Conservation (phyloP, 495 filamentous ascomycete genomes). For the Cudoniella acicularis region DNA sequence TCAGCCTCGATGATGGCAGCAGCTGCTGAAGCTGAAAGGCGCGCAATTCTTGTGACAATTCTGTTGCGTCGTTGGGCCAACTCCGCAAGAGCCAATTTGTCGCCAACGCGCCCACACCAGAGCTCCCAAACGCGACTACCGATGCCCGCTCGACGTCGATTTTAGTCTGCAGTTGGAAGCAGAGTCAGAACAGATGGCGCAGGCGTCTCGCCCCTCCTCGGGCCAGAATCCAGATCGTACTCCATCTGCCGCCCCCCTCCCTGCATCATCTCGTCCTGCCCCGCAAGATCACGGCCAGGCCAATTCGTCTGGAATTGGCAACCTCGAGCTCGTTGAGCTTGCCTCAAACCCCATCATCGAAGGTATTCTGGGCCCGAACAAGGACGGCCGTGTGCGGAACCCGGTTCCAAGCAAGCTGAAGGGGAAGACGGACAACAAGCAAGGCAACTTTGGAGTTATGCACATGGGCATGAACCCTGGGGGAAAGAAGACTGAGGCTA, state of each 20-base stretch:
- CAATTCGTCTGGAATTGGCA: slow-evolving; percentile 23
- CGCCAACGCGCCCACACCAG: background rate
- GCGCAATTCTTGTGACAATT: slow-evolving; percentile 12
- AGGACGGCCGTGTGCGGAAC: slow-evolving; percentile 53
- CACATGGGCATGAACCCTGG: slow-evolving; percentile 44
- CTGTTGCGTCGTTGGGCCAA: slow-evolving; percentile 18
- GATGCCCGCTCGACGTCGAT: background rate
- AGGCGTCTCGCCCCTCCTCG: slow-evolving; percentile 17
- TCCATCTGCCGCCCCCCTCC: slow-evolving; percentile 7
- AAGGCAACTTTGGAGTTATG: slow-evolving; percentile 56
- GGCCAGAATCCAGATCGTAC: slow-evolving; percentile 16
- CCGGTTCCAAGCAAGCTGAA: slow-evolving; percentile 55
- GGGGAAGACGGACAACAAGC: slow-evolving; percentile 52
- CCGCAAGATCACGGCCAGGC: slow-evolving; percentile 11
- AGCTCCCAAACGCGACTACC: slow-evolving; percentile 10
- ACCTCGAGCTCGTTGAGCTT: slow-evolving; percentile 22
- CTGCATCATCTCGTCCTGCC: background rate
- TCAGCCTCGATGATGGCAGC: slow-evolving; percentile 21
- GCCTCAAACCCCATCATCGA: slow-evolving; percentile 25
- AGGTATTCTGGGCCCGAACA: slow-evolving; percentile 26
- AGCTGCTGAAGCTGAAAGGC: slow-evolving; percentile 18
- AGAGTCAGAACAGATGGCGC: slow-evolving; percentile 15
- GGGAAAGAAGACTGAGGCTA: slow-evolving; percentile 38
- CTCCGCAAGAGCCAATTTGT: slow-evolving; percentile 17
- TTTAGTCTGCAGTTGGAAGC: background rate